Evolutionary conservation across 2,329 filamentous ascomycete genomes (phyloP), one percentile per base, ranked within the genome.

Genomic region (Colletotrichum ledebouriae): DNA sequence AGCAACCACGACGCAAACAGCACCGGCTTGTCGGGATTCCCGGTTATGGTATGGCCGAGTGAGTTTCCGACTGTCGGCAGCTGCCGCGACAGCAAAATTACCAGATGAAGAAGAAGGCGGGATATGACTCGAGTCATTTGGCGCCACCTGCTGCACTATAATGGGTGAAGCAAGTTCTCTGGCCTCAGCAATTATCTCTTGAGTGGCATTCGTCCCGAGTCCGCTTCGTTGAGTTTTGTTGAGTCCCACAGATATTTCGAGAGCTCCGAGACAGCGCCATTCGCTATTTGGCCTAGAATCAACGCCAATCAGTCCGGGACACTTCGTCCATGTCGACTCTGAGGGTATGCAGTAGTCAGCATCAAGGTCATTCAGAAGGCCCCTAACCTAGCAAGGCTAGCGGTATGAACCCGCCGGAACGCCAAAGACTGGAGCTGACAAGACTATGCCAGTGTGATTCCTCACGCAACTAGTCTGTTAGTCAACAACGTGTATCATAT

Each of bases 131-230:
- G 49, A 4, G 22, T 17, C 29, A 15, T 4, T 12, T 12, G n/a
- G 49, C 49, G 49, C 49, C 49, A 52, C 49, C 33, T 52, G 49
- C 29, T 6, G 49, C 49, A 52, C 11, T 12, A 52, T 34, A 29
- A 29, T 17, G 33, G 49, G 25, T 33, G 49, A 29, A 29, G 49
- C 13, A 52, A 34, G 12, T 52, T 17, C 1, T 33, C 49, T 34
- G 13, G 17, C 49, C 11, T 12, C 11, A 33, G 49, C 22, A 13
- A 39, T 10, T 4, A 13, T 29, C 5, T 29, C 25, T 29, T 4
- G 10, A 10, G 13, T 6, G 37, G 2, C 2, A 3, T 13, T 13
- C 4, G 3, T 39, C 37, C 37, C 37, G 37, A 39, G 2, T 13
- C 3, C 37, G 12, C 11, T 12, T 39, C 2, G 29, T 29, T 9